Percentiles rank a stretch among this genome's conserved stretches.
phyloP scores from a whole-genome alignment of 2,329 filamentous ascomycete species.

The Colletotrichum higginsianum region DNA sequence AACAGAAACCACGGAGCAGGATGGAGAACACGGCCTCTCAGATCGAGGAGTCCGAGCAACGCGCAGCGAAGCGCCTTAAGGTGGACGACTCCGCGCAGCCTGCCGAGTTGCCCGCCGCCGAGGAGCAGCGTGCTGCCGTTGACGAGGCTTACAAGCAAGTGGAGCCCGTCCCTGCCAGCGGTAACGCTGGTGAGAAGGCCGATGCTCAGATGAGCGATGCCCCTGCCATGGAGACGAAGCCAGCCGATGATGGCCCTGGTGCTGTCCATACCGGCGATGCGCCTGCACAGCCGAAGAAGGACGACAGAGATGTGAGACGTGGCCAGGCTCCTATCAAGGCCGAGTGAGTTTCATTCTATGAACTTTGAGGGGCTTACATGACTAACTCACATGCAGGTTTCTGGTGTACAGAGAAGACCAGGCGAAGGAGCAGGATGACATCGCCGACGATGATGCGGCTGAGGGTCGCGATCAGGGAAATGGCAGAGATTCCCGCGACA shows the following conservation, averaged over 20 bases:
- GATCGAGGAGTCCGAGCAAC: constrained; percentile 41
- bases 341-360: constrained; percentile 50
- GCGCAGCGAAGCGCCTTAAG: constrained; percentile 46
- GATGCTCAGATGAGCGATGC: constrained; percentile 38
- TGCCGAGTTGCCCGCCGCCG: constrained; percentile 2
- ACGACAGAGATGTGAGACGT: constrained; percentile 43
- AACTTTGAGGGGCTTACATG: not conserved
- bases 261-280: constrained; percentile 32
- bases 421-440: constrained; percentile 70
- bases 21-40: constrained; percentile 32
- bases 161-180: constrained; percentile 35
- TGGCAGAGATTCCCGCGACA: constrained; percentile 63
- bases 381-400: constrained; percentile 48
- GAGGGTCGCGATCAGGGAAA: constrained; percentile 57
- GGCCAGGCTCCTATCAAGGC: constrained; percentile 55
- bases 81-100: constrained; percentile 36
- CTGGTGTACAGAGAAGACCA: constrained; percentile 48
- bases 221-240: constrained; percentile 10
- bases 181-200: constrained; percentile 19
- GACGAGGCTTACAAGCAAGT: constrained; percentile 34
- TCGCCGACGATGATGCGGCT: constrained; percentile 64
- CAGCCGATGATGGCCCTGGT: not conserved
- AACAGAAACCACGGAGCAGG: not conserved
- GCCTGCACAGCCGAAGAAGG: constrained; percentile 33
- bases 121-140: constrained; percentile 34